Percentiles rank a stretch among this genome's conserved stretches.
Evolutionary conservation across 2,329 filamentous ascomycete species (phyloP).

Genomic region (Arthrinium phaeospermum): DNA sequence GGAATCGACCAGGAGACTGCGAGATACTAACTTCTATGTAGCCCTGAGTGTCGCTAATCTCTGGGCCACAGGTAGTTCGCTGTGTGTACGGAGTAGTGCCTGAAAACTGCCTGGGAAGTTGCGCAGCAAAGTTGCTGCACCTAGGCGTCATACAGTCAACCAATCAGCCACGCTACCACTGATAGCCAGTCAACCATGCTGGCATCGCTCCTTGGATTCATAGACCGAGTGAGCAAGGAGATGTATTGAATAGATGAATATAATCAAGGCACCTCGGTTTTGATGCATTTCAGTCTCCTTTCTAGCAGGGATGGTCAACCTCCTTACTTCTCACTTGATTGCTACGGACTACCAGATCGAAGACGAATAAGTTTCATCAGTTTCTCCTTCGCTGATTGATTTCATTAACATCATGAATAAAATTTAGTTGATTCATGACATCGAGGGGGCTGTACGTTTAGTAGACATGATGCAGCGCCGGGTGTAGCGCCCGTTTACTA

Average conservation of each 20-base stretch:
- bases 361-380: too few species aligned
- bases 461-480: too few species aligned
- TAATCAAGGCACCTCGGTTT: neutral
- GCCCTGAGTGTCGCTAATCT: neutral
- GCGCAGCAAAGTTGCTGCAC: neutral
- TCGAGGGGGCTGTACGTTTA: too few species aligned
- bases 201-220: neutral
- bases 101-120: neutral
- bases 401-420: too few species aligned
- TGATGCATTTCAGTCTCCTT: too few species aligned
- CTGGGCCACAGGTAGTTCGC: neutral
- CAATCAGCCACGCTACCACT: neutral
- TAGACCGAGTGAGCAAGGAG: neutral
- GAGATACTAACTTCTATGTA: too few species aligned
- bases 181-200: neutral
- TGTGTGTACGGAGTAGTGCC: neutral
- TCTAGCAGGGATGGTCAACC: too few species aligned
- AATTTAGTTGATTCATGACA: too few species aligned
- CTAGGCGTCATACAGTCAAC: neutral
- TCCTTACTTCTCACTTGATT: too few species aligned
- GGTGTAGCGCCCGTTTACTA: too few species aligned
- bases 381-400: too few species aligned
- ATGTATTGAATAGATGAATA: neutral
- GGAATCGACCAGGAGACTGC: neutral
- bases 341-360: too few species aligned